Conservation (phyloP, 2,329 filamentous ascomycete species). For the Emergomyces africanus region DNA sequence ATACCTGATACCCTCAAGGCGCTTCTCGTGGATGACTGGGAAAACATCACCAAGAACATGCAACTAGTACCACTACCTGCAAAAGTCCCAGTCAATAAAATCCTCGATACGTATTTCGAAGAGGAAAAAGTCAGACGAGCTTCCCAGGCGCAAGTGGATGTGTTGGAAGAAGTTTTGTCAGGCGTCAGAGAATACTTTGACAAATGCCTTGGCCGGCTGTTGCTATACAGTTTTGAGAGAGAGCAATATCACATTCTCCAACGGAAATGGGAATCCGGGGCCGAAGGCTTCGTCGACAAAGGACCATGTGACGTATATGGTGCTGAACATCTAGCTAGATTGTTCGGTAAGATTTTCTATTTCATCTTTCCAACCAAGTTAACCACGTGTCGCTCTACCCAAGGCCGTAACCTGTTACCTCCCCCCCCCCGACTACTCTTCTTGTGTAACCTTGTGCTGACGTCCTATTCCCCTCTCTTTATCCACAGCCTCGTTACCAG, state of each 20-base stretch:
- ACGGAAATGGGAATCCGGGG: constrained; percentile 52
- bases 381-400: neutral
- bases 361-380: neutral
- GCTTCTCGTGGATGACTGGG: constrained; percentile 94
- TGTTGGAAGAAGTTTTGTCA: constrained; percentile 77
- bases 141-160: constrained; percentile 49
- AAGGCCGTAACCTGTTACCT: neutral
- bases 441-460: neutral
- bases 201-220: constrained; percentile 70
- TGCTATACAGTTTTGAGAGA: constrained; percentile 90
- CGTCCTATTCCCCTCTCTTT: neutral
- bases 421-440: too few relatives aligned
- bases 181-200: constrained; percentile 93
- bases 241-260: constrained; percentile 71
- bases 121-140: constrained; percentile 53
- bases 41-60: constrained; percentile 92
- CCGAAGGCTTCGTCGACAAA: constrained; percentile 56
- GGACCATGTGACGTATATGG: constrained; percentile 73
- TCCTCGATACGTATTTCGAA: constrained; percentile 68
- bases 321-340: constrained; percentile 76
- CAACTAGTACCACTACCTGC: constrained; percentile 79
- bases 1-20: constrained; percentile 86
- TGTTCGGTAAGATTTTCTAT: constrained; percentile 58
- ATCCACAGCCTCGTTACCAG: constrained; percentile 65
- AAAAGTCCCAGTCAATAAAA: constrained; percentile 57